Base-by-base conservation (phyloP, 1,284 basidiomycete species). In the Chiua sp. region DNA sequence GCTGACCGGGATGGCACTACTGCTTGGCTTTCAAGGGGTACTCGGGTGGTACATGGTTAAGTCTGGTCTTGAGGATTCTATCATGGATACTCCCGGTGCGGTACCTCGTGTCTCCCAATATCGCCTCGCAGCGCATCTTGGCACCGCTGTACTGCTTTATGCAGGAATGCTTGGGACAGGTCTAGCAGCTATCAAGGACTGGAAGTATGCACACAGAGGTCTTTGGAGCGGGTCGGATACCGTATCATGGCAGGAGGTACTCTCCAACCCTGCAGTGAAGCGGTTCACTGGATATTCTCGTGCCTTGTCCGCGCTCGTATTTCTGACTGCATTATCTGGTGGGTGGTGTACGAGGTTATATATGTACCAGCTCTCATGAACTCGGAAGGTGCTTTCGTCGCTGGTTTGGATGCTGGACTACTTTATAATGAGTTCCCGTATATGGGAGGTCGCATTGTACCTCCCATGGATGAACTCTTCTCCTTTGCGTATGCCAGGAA, bases 11-110 rank as follows among this genome's bases (percentile, higher is more conserved):
- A 83, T 98, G 63, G 91, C 90, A 0, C 74, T 87, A 0, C 87
- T 98, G 51, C 90, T 98, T 56, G 96, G 94, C 28, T 88, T 88
- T 37, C 94, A 99, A 75, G 98, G 98, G 46, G 85, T 87, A 20
- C 82, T 99, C 23, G 98, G 98, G 32, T 99, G 98, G 98, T 98
- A 98, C 82, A 99, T 99, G 98, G 98, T 99, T 62, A 93, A 98
- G 73, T 97, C 94, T 13, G 98, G 98, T 2, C 81, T 99, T 15
- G 92, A 95, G 68, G 87, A 94, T 59, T 84, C 91, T 22, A 81
- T 95, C 59, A 82, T 98, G 78, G 85, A 88, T 15, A 90, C 84
- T 22, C 92, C 93, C 18, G 89, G 88, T n/a, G 87, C 90, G 16
- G 90, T 96, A 12, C 94, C 98, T 2, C 90, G 98, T 3, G 98